A percentile compares a stretch with the other conserved stretches of the same genome.
Evolutionary conservation across 192 early-diverging fungal genomes (phyloP).

Genomic region (Obelidium mucronatum): DNA sequence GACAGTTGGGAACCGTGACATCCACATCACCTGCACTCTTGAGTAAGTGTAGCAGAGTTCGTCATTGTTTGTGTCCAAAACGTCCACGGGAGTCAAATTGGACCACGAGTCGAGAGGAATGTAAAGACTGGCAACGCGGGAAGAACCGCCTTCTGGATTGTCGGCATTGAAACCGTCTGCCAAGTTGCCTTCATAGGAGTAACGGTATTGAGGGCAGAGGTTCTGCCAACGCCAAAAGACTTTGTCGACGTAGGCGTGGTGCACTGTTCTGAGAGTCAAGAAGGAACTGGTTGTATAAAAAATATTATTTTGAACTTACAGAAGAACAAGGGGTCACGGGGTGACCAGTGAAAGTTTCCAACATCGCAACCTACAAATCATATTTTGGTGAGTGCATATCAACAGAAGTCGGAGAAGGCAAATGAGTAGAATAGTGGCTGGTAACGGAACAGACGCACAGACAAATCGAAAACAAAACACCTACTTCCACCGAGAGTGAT

Average conservation of each 20-base stretch:
- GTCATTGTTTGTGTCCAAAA: constrained; percentile 16
- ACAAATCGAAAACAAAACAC: too few species aligned
- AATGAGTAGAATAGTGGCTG: too few species aligned
- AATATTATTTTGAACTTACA: neutral
- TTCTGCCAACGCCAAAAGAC: constrained; percentile 44
- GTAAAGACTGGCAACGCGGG: neutral
- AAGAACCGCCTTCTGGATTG: neutral
- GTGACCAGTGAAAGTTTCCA: constrained; percentile 20
- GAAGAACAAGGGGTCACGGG: neutral
- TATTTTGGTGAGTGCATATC: too few species aligned
- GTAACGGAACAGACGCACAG: too few species aligned
- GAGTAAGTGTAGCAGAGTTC: constrained; percentile 7
- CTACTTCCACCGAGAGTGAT: constrained; percentile 8
- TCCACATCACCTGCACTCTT: constrained; percentile 13
- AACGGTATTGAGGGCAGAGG: constrained; percentile 16
- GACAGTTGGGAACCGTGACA: neutral
- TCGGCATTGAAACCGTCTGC: neutral
- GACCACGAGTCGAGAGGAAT: constrained; percentile 2
- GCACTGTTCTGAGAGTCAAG: too few species aligned
- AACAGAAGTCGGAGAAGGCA: too few species aligned
- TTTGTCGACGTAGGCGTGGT: constrained; percentile 48
- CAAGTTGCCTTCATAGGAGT: constrained; percentile 31
- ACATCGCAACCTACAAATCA: too few species aligned
- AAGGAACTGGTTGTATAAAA: neutral
- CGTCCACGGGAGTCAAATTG: neutral